Percentiles rank a stretch among this genome's conserved stretches.
Evolutionary conservation across 257 asterid genomes (phyloP).

Genomic region (Fraxinus quadrangulata): DNA sequence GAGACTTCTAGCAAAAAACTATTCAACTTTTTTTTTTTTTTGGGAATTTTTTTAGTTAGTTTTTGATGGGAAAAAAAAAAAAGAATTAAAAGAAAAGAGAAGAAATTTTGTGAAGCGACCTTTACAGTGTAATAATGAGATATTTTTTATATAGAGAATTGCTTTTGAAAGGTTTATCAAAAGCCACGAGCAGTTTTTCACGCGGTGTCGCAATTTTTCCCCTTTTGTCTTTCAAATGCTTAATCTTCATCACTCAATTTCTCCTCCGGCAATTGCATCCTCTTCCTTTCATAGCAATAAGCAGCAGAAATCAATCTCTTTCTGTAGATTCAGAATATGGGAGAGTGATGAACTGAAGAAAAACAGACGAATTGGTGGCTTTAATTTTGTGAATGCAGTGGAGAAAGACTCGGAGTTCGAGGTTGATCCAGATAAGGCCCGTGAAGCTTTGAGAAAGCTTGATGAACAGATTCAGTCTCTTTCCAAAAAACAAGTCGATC

Average conservation of each 20-base stretch:
- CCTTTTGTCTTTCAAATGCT: constrained; percentile 30
- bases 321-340: neutral
- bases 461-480: constrained; percentile 71
- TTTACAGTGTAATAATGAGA: neutral
- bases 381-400: constrained; percentile 26
- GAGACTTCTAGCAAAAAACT: too few relatives aligned
- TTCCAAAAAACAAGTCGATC: constrained; percentile 39
- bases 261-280: constrained; percentile 6
- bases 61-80: too few relatives aligned
- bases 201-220: neutral
- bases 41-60: too few relatives aligned
- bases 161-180: neutral
- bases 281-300: constrained; percentile 12
- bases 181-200: neutral
- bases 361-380: constrained; percentile 15
- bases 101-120: neutral
- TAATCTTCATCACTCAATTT: constrained; percentile 26
- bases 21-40: too few relatives aligned
- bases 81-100: neutral
- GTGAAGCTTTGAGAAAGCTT: constrained; percentile 74
- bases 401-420: constrained; percentile 69
- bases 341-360: constrained; percentile 17
- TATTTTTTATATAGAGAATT: neutral
- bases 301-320: constrained; percentile 4
- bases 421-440: constrained; percentile 71